Conservation (phyloP, 345 rosid species). For the Arabidopsis suecica region DNA sequence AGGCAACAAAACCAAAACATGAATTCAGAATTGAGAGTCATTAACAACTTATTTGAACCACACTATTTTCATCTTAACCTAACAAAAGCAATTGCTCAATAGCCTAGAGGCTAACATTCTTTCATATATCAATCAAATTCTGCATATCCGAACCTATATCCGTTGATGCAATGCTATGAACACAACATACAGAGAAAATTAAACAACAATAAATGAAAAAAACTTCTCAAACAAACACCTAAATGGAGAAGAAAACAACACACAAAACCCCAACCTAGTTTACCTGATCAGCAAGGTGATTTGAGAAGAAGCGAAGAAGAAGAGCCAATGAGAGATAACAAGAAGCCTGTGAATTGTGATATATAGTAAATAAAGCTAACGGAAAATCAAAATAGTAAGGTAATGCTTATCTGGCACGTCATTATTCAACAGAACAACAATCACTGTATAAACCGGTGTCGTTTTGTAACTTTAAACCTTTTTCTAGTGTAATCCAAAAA, state of each 20-base stretch:
- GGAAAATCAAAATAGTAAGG: not conserved
- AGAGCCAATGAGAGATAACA: constrained; percentile 14
- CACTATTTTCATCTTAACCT: constrained; percentile 6
- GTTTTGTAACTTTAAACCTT: constrained; percentile 22
- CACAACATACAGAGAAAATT: not conserved
- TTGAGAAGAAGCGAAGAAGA: constrained; percentile 19
- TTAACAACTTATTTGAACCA: not conserved
- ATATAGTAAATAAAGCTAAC: not conserved
- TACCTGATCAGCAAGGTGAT: constrained; percentile 34
- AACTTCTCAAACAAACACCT: not conserved
- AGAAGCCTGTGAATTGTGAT: constrained; percentile 25
- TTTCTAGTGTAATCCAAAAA: constrained; percentile 28
- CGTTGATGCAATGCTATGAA: not conserved
- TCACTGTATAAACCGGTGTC: constrained; percentile 20
- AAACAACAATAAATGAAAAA: not conserved
- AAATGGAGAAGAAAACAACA: not conserved
- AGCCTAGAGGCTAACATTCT: not conserved
- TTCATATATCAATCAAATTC: not conserved
- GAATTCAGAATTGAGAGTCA: not conserved
- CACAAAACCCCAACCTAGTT: not conserved
- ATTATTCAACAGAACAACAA: not conserved
- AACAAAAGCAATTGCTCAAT: not conserved
- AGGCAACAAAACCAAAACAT: not conserved
- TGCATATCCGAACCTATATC: not conserved
- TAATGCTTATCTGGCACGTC: not conserved